phyloP scores from a whole-genome alignment of 1,284 basidiomycete genomes.

The Ganoderma lingzhi region DNA sequence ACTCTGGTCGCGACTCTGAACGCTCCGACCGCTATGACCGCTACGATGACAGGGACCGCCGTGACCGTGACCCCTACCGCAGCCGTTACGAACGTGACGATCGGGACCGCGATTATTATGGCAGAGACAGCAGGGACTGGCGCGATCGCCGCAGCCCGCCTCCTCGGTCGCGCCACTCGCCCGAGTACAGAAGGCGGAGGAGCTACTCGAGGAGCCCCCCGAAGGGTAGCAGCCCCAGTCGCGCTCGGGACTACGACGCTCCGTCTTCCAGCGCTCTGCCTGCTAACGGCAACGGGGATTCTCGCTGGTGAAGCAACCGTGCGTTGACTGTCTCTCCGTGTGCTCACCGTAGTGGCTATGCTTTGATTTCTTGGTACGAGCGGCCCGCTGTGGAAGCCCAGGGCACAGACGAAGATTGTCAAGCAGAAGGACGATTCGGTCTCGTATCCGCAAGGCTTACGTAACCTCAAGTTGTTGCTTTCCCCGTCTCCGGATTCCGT shows the following conservation, averaged over 20 bases:
- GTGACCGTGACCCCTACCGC: constrained; percentile 54
- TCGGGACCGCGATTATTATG: constrained; percentile 60
- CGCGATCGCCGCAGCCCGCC: constrained; percentile 74
- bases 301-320: constrained; percentile 41
- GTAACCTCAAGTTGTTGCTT: constrained; percentile 43
- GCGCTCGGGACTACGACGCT: constrained; percentile 53
- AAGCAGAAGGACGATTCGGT: constrained; percentile 42
- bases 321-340: constrained; percentile 30
- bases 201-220: constrained; percentile 84
- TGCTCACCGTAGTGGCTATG: constrained; percentile 29
- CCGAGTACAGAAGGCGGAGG: constrained; percentile 75
- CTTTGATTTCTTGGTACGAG: constrained; percentile 32
- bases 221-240: constrained; percentile 73
- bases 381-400: constrained; percentile 33
- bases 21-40: constrained; percentile 40
- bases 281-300: constrained; percentile 37
- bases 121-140: constrained; percentile 53
- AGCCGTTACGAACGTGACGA: constrained; percentile 52
- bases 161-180: constrained; percentile 71
- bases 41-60: constrained; percentile 58
- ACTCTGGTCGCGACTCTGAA: constrained; percentile 48
- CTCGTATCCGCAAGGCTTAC: constrained; percentile 39
- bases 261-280: constrained; percentile 38
- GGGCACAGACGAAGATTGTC: constrained; percentile 40
- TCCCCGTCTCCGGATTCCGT: constrained; percentile 40